These are phyloP conservation scores for Globisporangium viniferum DNA, from an alignment of 352 stramenopile genomes.

Conservation along the genomic window DNA sequence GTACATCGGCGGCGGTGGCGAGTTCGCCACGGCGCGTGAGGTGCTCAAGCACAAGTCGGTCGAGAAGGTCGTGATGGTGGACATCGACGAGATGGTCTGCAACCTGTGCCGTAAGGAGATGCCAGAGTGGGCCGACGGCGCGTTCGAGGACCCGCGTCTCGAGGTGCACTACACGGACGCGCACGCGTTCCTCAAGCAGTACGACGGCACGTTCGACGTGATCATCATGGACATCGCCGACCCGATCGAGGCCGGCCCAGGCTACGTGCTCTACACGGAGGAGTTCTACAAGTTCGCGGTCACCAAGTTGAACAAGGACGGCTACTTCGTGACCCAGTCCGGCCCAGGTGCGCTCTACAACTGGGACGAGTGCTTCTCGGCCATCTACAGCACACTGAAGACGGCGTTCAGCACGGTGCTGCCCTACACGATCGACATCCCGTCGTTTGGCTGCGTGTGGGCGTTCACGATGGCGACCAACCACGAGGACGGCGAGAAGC, in stretches of 20 bases:
- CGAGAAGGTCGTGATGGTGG: slow-evolving; percentile 94
- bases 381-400: slow-evolving; percentile 92
- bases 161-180: slow-evolving; percentile 92
- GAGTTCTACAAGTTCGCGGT: slow-evolving; percentile 92
- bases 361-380: slow-evolving; percentile 91
- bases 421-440: slow-evolving; percentile 90
- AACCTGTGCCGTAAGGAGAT: slow-evolving; percentile 92
- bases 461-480: slow-evolving; percentile 93
- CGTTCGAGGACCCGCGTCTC: slow-evolving; percentile 88
- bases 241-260: slow-evolving; percentile 92
- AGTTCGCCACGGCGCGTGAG: slow-evolving; percentile 93
- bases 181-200: slow-evolving; percentile 85
- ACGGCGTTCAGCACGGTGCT: slow-evolving; percentile 91
- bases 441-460: slow-evolving; percentile 93
- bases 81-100: slow-evolving; percentile 93
- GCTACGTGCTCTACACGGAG: slow-evolving; percentile 82
- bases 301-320: slow-evolving; percentile 81
- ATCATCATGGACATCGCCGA: slow-evolving; percentile 97
- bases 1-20: slow-evolving; percentile 92
- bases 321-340: slow-evolving; percentile 93
- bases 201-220: slow-evolving; percentile 87
- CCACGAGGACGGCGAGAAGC: slow-evolving; percentile 46
- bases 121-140: slow-evolving; percentile 90
- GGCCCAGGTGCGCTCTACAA: slow-evolving; percentile 88
- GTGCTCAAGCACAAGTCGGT: slow-evolving; percentile 90